A percentile compares a stretch with the other conserved stretches of the same genome.
phyloP scores from a whole-genome alignment of 305 asterid species.

The Fraxinus velutina region DNA sequence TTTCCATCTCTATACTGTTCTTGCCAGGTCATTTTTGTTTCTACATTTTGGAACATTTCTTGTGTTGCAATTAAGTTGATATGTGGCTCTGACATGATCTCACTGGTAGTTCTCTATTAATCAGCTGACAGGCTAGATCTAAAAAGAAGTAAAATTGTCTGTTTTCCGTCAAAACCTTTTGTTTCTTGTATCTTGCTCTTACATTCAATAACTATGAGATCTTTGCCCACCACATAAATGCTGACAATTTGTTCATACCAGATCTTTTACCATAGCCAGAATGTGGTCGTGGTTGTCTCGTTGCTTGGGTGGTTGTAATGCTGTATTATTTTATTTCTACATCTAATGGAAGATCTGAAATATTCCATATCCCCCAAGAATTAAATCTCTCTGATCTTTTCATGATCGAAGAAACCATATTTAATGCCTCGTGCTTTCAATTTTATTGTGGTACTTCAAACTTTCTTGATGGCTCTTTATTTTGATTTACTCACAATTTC shows the following conservation, averaged over 20 bases:
- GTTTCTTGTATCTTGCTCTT: not conserved
- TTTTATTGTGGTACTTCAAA: slow-evolving; percentile 6
- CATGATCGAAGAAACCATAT: not conserved
- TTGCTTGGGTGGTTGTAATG: not conserved
- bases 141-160: not conserved
- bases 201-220: not conserved
- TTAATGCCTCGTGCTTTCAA: not conserved
- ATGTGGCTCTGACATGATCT: not conserved
- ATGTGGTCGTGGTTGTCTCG: slow-evolving; percentile 1
- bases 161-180: not conserved
- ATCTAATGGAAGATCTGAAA: not conserved
- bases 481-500: slow-evolving; percentile 9
- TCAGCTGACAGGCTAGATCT: not conserved
- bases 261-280: not conserved
- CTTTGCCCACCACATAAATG: not conserved
- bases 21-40: not conserved
- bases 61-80: not conserved
- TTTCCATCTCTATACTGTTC: not conserved
- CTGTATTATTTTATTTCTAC: not conserved
- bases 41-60: not conserved
- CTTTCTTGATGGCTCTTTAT: not conserved
- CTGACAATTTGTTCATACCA: not conserved
- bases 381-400: not conserved
- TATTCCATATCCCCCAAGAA: not conserved
- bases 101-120: not conserved